phyloP scores from a whole-genome alignment of 139 green algal genomes.

The Pleodorina starrii region DNA sequence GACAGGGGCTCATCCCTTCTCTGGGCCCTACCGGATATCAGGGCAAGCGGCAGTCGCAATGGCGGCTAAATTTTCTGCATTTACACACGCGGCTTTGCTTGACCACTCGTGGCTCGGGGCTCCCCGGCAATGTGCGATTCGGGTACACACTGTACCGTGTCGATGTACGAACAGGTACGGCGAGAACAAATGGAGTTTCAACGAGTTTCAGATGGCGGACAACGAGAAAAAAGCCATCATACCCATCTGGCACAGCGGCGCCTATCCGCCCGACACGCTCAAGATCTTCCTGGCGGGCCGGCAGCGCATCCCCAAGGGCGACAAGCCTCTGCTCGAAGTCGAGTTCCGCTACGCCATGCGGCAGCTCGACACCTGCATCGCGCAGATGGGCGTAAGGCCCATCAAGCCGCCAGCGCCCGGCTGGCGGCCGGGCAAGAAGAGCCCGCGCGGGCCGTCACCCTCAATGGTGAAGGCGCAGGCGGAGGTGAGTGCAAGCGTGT shows the following conservation, averaged over 20 bases:
- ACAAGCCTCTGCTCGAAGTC: neutral
- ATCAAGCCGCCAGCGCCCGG: no score
- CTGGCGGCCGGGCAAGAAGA: no score
- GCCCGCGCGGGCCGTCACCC: no score
- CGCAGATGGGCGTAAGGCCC: neutral
- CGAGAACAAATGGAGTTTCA: neutral
- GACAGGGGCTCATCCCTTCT: no score
- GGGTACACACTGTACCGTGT: no score
- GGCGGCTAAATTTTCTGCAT: no score
- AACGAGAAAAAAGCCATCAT: neutral
- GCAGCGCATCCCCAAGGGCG: neutral
- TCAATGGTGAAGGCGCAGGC: no score
- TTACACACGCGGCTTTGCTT: no score
- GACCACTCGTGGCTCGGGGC: no score
- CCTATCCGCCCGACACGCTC: neutral
- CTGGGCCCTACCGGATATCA: no score
- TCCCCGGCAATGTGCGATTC: no score
- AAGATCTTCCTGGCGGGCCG: neutral
- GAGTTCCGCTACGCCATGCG: neutral
- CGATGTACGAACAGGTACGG: neutral
- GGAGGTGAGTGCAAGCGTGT: neutral
- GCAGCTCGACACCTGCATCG: neutral
- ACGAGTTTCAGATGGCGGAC: slow-evolving; percentile 8
- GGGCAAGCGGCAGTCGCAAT: no score
- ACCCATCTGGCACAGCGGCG: neutral